Conservation (phyloP, 2,329 filamentous ascomycete species). For the Diplodia scrobiculata region DNA sequence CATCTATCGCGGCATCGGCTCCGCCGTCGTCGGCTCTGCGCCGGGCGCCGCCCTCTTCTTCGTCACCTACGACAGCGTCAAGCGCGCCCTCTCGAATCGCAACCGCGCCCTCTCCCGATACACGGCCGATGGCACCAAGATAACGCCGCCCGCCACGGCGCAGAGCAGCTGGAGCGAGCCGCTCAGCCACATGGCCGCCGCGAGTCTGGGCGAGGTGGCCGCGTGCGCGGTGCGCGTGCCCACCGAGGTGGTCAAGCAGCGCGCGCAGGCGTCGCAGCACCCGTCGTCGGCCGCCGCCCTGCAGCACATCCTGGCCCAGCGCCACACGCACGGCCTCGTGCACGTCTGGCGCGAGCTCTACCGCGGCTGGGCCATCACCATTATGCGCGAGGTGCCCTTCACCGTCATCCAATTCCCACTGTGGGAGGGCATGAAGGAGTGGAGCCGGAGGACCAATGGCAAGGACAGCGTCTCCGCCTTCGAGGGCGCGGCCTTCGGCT, state of each 20-base stretch:
- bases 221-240: conserved; percentile 91
- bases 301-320: conserved; percentile 62
- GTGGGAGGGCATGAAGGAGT: conserved; percentile 89
- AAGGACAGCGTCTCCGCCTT: conserved; percentile 63
- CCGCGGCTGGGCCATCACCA: conserved; percentile 86
- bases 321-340: conserved; percentile 46
- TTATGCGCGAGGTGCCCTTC: conserved; percentile 95
- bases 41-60: conserved; percentile 97
- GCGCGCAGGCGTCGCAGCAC: conserved; percentile 85
- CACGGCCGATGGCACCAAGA: conserved; percentile 28
- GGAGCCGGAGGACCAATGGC: conserved; percentile 50
- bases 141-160: neutral
- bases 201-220: conserved; percentile 82
- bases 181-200: conserved; percentile 75
- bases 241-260: conserved; percentile 95
- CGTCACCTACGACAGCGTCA: conserved; percentile 83
- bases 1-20: conserved; percentile 90
- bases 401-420: conserved; percentile 96
- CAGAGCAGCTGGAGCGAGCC: conserved; percentile 37
- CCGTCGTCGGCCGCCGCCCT: conserved; percentile 69
- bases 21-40: conserved; percentile 84
- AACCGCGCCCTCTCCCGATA: conserved; percentile 2
- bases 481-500: conserved; percentile 85
- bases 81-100: conserved; percentile 36
- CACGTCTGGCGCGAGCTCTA: conserved; percentile 83